These are phyloP conservation scores for Pleurostoma richardsiae DNA, from an alignment of 2,329 filamentous ascomycete genomes.

Conservation along the genomic window DNA sequence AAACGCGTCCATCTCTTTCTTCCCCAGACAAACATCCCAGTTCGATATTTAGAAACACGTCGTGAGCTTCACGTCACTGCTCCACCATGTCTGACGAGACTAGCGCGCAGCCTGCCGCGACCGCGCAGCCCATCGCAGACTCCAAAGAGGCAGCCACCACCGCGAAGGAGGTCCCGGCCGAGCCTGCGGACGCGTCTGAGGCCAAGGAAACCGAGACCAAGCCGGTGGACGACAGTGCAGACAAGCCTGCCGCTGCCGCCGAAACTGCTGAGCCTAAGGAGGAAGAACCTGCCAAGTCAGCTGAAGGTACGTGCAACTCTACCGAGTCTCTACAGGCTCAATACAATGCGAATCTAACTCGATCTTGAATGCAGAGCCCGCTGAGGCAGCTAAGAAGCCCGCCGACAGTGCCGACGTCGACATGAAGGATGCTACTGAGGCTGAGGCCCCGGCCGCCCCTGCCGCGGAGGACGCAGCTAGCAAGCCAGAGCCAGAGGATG, in stretches of 20 bases:
- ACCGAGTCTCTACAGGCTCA: neutral
- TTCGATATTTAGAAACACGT: conserved; percentile 9
- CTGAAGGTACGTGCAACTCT: conserved; percentile 13
- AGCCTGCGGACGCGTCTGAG: conserved; percentile 8
- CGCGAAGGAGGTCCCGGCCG: conserved; percentile 1
- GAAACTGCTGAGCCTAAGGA: conserved; percentile 4
- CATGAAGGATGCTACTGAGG: conserved; percentile 66
- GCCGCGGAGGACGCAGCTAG: conserved; percentile 27
- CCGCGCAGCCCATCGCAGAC: conserved; percentile 6
- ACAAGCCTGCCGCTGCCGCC: conserved; percentile 3
- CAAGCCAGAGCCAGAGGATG: conserved; percentile 15
- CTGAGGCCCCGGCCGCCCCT: conserved; percentile 25
- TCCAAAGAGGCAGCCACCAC: conserved; percentile 4
- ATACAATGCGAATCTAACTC: neutral
- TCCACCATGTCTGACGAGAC: conserved; percentile 18
- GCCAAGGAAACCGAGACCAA: conserved; percentile 6
- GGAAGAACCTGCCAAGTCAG: conserved; percentile 10
- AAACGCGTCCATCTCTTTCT: conserved; percentile 9
- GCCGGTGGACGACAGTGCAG: conserved; percentile 4
- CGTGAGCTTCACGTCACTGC: conserved; percentile 18
- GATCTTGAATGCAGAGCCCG: conserved; percentile 18
- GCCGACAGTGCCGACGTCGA: conserved; percentile 46
- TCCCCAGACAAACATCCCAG: neutral
- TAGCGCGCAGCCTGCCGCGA: conserved; percentile 8
- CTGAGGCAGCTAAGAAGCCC: conserved; percentile 21